phyloP scores from a whole-genome alignment of 805 yeast genomes.

The Vanderwaltozyma yarrowii region DNA sequence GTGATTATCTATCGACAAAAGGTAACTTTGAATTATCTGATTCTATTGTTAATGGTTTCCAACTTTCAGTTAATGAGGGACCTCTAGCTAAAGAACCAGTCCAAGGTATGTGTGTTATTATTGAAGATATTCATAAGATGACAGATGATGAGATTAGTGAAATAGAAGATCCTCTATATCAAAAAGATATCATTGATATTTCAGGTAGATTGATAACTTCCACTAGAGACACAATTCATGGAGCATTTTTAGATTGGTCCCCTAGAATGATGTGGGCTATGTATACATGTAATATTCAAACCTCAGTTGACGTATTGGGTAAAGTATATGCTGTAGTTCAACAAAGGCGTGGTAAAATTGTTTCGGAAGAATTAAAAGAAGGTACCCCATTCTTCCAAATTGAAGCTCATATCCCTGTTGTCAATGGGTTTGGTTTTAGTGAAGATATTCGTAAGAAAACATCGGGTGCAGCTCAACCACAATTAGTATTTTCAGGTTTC shows the following conservation, averaged over 20 bases:
- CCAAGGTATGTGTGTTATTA: conserved; percentile 61
- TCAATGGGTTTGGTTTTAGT: conserved; percentile 93
- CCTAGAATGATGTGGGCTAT: conserved; percentile 88
- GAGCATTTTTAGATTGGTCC: conserved; percentile 66
- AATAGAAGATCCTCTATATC: conserved; percentile 16
- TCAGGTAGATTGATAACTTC: conserved; percentile 67
- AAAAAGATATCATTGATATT: conserved; percentile 33
- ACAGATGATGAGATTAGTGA: conserved; percentile 22
- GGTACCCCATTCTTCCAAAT: conserved; percentile 95
- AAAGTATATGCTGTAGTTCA: conserved; percentile 93
- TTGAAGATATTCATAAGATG: conserved; percentile 32
- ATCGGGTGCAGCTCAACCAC: conserved; percentile 97
- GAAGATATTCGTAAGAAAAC: conserved; percentile 90
- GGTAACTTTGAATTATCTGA: conserved; percentile 39
- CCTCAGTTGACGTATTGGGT: conserved; percentile 88
- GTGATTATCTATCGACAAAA: conserved; percentile 21
- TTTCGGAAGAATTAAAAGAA: conserved; percentile 92
- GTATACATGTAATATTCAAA: conserved; percentile 91
- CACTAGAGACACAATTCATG: conserved; percentile 63
- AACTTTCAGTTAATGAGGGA: conserved; percentile 71
- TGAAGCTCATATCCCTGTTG: conserved; percentile 78
- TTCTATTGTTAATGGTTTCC: conserved; percentile 72
- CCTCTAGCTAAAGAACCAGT: conserved; percentile 83
- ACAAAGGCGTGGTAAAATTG: conserved; percentile 71
- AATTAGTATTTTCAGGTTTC: conserved; percentile 80